A percentile compares a stretch with the other conserved stretches of the same genome.
These are phyloP conservation scores for Candida nanaspora DNA, from an alignment of 805 yeast species.

Conservation along the genomic window DNA sequence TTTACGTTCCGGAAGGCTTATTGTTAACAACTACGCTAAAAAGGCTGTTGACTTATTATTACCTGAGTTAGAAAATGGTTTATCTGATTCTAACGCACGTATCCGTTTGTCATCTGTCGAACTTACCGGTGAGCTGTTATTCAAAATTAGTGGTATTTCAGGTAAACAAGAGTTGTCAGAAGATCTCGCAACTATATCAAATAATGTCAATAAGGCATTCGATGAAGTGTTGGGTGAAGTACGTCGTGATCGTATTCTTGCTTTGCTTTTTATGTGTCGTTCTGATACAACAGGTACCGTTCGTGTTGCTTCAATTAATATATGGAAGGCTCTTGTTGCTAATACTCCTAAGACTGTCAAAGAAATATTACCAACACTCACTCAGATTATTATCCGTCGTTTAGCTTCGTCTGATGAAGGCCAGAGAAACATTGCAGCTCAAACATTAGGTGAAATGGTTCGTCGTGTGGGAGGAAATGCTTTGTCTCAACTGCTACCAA, in stretches of 20 bases:
- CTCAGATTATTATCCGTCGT: conserved; percentile 70
- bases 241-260: conserved; percentile 78
- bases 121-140: conserved; percentile 88
- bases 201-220: conserved; percentile 55
- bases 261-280: conserved; percentile 88
- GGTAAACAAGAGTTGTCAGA: conserved; percentile 67
- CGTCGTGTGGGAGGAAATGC: conserved; percentile 91
- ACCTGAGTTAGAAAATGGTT: conserved; percentile 90
- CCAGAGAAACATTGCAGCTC: conserved; percentile 84
- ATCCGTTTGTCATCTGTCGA: conserved; percentile 92
- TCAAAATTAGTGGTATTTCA: conserved; percentile 87
- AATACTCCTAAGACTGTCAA: conserved; percentile 93
- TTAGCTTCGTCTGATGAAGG: conserved; percentile 76
- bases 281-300: conserved; percentile 86
- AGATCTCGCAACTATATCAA: conserved; percentile 38
- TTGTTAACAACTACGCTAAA: conserved; percentile 85
- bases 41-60: conserved; percentile 87
- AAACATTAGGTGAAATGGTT: conserved; percentile 89
- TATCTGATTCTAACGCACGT: conserved; percentile 74
- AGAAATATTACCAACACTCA: conserved; percentile 82
- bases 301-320: conserved; percentile 82
- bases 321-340: conserved; percentile 94
- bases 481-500: conserved; percentile 75
- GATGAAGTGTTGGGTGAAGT: conserved; percentile 78
- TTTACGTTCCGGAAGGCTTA: conserved; percentile 83